Percentiles rank a stretch among this genome's conserved stretches.
Conservation (phyloP, 257 asterid species). For the Jasminum sambac region DNA sequence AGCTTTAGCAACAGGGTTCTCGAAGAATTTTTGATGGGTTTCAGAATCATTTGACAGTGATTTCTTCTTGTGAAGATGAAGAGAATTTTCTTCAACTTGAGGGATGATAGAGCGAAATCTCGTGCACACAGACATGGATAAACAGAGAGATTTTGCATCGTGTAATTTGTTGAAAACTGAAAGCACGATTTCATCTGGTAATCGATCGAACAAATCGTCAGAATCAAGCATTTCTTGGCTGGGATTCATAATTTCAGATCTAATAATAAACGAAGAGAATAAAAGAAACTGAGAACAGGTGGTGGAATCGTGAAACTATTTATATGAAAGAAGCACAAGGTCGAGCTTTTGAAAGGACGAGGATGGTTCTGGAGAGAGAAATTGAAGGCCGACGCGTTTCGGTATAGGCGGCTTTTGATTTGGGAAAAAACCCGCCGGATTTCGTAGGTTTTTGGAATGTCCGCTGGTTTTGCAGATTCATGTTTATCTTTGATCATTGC, state of each 20-base stretch:
- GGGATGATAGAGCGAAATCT: conserved; percentile 54
- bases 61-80: conserved; percentile 36
- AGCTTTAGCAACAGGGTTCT: conserved; percentile 25
- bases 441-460: background rate
- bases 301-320: background rate
- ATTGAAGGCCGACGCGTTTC: conserved; percentile 13
- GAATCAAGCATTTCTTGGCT: background rate
- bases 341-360: background rate
- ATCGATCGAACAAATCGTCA: conserved; percentile 46
- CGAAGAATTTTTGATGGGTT: conserved; percentile 23
- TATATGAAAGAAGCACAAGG: background rate
- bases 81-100: conserved; percentile 38
- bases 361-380: conserved; percentile 24
- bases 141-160: conserved; percentile 65
- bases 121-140: conserved; percentile 52
- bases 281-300: background rate
- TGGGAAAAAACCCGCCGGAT: conserved; percentile 2
- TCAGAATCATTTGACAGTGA: conserved; percentile 7
- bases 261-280: background rate
- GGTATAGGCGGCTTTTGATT: background rate
- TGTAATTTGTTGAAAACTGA: conserved; percentile 49
- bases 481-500: background rate
- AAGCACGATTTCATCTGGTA: conserved; percentile 60
- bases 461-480: background rate
- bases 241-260: background rate